Evolutionary conservation across 495 filamentous ascomycete species (phyloP).

Genomic region (Bryoglossum gracile): DNA sequence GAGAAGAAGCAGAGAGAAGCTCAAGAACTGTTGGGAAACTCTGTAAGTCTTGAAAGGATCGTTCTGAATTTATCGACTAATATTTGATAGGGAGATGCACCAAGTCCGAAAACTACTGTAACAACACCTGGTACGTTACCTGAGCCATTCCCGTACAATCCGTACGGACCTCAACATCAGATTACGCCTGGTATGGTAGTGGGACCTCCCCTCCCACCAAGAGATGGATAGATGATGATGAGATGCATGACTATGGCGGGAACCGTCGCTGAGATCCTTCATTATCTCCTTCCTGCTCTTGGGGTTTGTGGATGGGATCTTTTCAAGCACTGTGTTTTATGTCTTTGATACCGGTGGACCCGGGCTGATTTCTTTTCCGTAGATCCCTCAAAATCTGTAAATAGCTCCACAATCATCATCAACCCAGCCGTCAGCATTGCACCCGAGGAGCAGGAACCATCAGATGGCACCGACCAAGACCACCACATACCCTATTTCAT

Average conservation of each 20-base stretch:
- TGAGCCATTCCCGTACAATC: background rate
- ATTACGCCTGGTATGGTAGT: background rate
- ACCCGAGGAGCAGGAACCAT: slow-evolving; percentile 21
- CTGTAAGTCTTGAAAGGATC: too few relatives aligned
- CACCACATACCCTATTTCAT: slow-evolving; percentile 43
- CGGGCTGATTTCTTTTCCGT: slow-evolving; percentile 26
- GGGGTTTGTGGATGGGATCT: too few relatives aligned
- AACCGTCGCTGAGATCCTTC: background rate
- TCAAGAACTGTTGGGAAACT: slow-evolving; percentile 11
- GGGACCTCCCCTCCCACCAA: background rate
- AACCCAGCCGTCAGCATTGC: slow-evolving; percentile 26
- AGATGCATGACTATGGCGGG: background rate
- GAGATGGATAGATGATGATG: background rate
- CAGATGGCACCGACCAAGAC: background rate
- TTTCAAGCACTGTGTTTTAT: too few relatives aligned
- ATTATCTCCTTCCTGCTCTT: too few relatives aligned
- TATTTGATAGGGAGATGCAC: background rate
- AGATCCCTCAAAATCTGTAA: slow-evolving; percentile 24
- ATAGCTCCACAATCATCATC: slow-evolving; percentile 25
- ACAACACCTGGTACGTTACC: slow-evolving; percentile 10
- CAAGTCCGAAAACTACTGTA: background rate
- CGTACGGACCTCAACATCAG: background rate
- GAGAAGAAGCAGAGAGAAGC: slow-evolving; percentile 17
- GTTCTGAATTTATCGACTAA: background rate
- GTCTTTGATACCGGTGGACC: slow-evolving; percentile 8